These are phyloP conservation scores for Yamadazyma sp. DNA, from an alignment of 805 yeast genomes.

Conservation along the genomic window DNA sequence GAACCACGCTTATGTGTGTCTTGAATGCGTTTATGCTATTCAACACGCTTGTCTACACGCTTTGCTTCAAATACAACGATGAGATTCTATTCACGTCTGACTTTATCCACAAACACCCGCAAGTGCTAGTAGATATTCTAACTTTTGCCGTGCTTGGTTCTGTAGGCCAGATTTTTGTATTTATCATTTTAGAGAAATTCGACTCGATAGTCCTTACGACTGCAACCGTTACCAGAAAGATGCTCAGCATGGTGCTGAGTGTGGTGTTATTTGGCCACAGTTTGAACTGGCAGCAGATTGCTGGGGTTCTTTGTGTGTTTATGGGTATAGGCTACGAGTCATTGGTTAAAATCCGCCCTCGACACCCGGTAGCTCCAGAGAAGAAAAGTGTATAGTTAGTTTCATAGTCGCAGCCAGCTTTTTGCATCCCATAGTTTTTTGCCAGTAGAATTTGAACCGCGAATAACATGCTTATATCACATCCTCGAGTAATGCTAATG, in stretches of 20 bases:
- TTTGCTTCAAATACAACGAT: constrained; percentile 35
- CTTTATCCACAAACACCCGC: constrained; percentile 53
- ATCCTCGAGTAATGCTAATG: constrained; percentile 22
- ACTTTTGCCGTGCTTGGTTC: constrained; percentile 80
- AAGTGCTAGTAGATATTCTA: constrained; percentile 57
- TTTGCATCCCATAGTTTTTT: no score
- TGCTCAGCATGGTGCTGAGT: constrained; percentile 91
- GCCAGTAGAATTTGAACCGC: no score
- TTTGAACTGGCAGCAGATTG: constrained; percentile 66
- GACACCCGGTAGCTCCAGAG: constrained; percentile 1
- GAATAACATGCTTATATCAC: constrained; percentile 22
- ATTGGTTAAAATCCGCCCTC: constrained; percentile 21
- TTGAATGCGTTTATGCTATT: constrained; percentile 46
- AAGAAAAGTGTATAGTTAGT: no score
- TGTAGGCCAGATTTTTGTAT: constrained; percentile 91
- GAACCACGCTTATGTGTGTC: constrained; percentile 85
- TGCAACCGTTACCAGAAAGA: constrained; percentile 93
- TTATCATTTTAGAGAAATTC: constrained; percentile 76
- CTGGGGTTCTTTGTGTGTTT: constrained; percentile 77
- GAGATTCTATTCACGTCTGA: constrained; percentile 51
- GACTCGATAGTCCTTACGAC: constrained; percentile 86
- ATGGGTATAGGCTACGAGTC: constrained; percentile 86
- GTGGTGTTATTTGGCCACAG: constrained; percentile 85
- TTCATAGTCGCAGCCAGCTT: no score
- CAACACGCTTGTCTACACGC: constrained; percentile 51